Percentiles rank a stretch among this genome's conserved stretches.
These are phyloP conservation scores for Russula foetens DNA, from an alignment of 768 basidiomycete genomes.

Conservation along the genomic window DNA sequence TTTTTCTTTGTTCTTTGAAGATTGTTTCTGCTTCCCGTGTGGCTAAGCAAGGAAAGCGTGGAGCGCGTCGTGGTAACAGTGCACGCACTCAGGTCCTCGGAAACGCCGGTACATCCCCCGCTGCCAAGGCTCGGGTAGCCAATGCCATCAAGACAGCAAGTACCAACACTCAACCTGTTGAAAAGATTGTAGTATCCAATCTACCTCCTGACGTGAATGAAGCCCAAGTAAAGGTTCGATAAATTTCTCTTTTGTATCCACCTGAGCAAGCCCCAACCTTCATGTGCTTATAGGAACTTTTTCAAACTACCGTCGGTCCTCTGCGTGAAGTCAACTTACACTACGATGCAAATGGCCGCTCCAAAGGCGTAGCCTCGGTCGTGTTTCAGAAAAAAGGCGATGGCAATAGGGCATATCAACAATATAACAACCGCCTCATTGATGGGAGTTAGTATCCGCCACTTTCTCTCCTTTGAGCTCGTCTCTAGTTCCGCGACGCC, in stretches of 20 bases:
- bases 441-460: constrained; percentile 98
- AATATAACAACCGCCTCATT: constrained; percentile 98
- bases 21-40: constrained; percentile 53
- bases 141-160: constrained; percentile 32
- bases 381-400: constrained; percentile 82
- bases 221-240: constrained; percentile 78
- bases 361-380: constrained; percentile 86
- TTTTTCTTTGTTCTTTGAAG: constrained; percentile 30
- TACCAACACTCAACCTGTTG: constrained; percentile 38
- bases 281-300: constrained; percentile 64
- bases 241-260: background rate
- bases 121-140: constrained; percentile 43
- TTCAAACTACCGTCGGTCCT: constrained; percentile 83
- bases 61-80: constrained; percentile 36
- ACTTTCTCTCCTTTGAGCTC: constrained; percentile 29
- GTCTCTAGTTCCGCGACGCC: constrained; percentile 19
- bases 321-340: constrained; percentile 77
- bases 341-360: constrained; percentile 78
- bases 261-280: background rate
- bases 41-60: constrained; percentile 35
- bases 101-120: constrained; percentile 38
- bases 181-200: constrained; percentile 95
- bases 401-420: constrained; percentile 83
- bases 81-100: constrained; percentile 57
- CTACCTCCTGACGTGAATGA: constrained; percentile 92